phyloP scores from a whole-genome alignment of 306 rosid genomes.

The Glycyrrhiza uralensis region DNA sequence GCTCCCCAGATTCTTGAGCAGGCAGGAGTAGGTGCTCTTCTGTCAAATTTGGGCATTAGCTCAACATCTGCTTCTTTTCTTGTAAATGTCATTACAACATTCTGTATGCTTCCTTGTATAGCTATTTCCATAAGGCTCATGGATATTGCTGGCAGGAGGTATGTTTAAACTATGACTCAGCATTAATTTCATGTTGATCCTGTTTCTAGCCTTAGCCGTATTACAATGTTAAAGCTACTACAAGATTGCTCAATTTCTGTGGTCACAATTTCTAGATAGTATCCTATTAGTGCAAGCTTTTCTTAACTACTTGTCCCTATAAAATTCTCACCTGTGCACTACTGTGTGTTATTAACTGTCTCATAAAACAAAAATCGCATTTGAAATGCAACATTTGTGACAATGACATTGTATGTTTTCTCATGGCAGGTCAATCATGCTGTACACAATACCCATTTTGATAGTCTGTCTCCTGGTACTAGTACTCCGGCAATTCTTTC shows the following conservation, averaged over 20 bases:
- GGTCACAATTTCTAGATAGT: neutral
- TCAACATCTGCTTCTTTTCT: constrained; percentile 57
- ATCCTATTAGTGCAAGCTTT: neutral
- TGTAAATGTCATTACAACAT: constrained; percentile 46
- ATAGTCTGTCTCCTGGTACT: constrained; percentile 49
- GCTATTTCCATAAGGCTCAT: constrained; percentile 58
- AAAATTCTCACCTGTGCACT: neutral
- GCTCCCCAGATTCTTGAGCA: constrained; percentile 68
- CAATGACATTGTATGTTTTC: constrained; percentile 6
- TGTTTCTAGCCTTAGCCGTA: neutral
- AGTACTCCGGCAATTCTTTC: constrained; percentile 35
- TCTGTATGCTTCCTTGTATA: constrained; percentile 81
- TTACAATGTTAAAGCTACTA: neutral
- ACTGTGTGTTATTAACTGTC: neutral
- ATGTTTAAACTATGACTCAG: constrained; percentile 9
- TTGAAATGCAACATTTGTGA: neutral
- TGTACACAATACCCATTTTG: constrained; percentile 60
- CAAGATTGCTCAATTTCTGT: neutral
- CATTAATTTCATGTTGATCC: neutral
- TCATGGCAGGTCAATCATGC: constrained; percentile 54
- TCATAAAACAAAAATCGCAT: neutral
- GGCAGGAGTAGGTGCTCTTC: constrained; percentile 51
- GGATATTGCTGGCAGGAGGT: constrained; percentile 82
- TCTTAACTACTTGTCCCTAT: neutral
- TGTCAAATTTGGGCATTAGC: constrained; percentile 53